These are phyloP conservation scores for Aegilops umbellulata DNA, from an alignment of 176 grass and related monocot species.

Conservation along the genomic window DNA sequence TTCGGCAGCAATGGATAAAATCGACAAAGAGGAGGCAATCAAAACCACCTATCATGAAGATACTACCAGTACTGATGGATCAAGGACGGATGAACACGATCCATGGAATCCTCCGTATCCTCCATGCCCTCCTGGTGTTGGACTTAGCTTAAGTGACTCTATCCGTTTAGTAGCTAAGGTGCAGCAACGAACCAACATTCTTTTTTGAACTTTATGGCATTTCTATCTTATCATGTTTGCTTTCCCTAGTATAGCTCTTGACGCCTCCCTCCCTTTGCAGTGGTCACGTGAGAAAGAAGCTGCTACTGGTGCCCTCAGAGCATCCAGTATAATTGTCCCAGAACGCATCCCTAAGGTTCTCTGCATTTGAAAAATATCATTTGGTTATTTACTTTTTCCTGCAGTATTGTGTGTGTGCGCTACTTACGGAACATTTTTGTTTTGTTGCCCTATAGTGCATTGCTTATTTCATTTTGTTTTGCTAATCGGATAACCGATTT, in stretches of 20 bases:
- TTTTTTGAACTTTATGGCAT: neutral
- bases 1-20: too few relatives aligned
- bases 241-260: neutral
- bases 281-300: neutral
- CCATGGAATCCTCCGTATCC: too few relatives aligned
- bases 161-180: neutral
- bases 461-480: neutral
- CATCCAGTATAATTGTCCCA: slow-evolving; percentile 8
- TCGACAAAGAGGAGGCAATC: too few relatives aligned
- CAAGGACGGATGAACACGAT: too few relatives aligned
- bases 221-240: neutral
- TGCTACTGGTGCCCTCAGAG: neutral
- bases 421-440: neutral
- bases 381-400: neutral
- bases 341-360: slow-evolving; percentile 3
- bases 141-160: neutral
- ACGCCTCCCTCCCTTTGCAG: neutral
- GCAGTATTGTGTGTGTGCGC: neutral
- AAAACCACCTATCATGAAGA: too few relatives aligned
- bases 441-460: neutral
- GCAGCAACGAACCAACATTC: neutral
- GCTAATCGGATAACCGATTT: neutral
- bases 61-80: too few relatives aligned
- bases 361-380: neutral
- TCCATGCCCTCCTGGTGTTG: neutral